Conservation (phyloP, 2,329 filamentous ascomycete species). For the Colletotrichum cordylinicola region DNA sequence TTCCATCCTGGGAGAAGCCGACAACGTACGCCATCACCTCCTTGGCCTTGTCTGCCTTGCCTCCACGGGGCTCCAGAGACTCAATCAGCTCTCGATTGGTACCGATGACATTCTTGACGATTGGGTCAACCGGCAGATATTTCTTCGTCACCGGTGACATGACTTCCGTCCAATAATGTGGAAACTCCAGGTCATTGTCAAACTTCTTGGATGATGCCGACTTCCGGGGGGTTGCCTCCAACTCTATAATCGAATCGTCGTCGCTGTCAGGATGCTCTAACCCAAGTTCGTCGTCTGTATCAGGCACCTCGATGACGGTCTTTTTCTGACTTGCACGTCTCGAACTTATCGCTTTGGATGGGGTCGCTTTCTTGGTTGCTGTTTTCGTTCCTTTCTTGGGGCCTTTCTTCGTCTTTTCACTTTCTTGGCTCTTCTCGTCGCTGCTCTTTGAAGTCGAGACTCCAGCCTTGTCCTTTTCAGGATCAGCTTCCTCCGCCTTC, state of each 20-base stretch:
- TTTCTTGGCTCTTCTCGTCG: slow-evolving; percentile 21
- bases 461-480: slow-evolving; percentile 42
- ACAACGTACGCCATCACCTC: slow-evolving; percentile 92
- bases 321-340: background rate
- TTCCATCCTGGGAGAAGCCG: slow-evolving; percentile 82
- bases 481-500: slow-evolving; percentile 79
- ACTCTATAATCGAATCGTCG: slow-evolving; percentile 64
- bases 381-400: slow-evolving; percentile 18
- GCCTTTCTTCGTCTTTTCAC: background rate
- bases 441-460: background rate
- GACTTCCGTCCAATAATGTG: slow-evolving; percentile 93
- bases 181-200: slow-evolving; percentile 80
- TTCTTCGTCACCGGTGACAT: slow-evolving; percentile 82
- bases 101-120: slow-evolving; percentile 72
- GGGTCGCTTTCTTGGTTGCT: background rate
- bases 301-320: background rate
- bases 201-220: slow-evolving; percentile 54
- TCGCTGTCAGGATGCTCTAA: slow-evolving; percentile 57
- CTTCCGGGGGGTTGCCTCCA: slow-evolving; percentile 50
- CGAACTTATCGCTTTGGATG: background rate
- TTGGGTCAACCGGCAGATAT: slow-evolving; percentile 79
- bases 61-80: slow-evolving; percentile 82
- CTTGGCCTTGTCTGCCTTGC: slow-evolving; percentile 82
- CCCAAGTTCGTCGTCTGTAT: slow-evolving; percentile 16
- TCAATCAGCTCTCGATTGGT: slow-evolving; percentile 75